phyloP scores from a whole-genome alignment of 1,284 basidiomycete genomes.

The Pholiota adiposa region DNA sequence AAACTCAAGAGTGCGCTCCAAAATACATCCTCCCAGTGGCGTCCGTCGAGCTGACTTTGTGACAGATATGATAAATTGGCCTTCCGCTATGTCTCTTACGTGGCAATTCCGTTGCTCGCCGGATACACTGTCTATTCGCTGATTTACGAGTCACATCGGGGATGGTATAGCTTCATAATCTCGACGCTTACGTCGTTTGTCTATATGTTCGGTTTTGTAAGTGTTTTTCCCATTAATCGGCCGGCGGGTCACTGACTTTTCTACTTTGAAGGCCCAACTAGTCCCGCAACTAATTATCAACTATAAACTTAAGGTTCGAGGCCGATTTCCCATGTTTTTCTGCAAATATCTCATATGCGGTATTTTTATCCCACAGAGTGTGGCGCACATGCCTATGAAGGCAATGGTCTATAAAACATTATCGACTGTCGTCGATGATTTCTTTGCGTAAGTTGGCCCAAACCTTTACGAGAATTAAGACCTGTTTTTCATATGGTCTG shows the following conservation, averaged over 20 bases:
- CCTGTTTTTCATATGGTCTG: slow-evolving; percentile 19
- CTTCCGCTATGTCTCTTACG: slow-evolving; percentile 90
- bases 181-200: slow-evolving; percentile 88
- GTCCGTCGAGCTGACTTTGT: slow-evolving; percentile 18
- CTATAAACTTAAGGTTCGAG: slow-evolving; percentile 87
- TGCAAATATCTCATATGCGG: slow-evolving; percentile 19
- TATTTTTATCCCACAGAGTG: slow-evolving; percentile 56
- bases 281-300: slow-evolving; percentile 94
- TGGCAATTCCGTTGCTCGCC: slow-evolving; percentile 83
- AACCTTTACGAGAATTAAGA: slow-evolving; percentile 6
- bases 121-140: slow-evolving; percentile 91
- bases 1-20: slow-evolving; percentile 87
- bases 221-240: slow-evolving; percentile 33
- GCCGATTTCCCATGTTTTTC: slow-evolving; percentile 23
- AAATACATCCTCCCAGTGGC: slow-evolving; percentile 8
- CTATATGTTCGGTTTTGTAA: slow-evolving; percentile 96
- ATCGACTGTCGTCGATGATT: slow-evolving; percentile 90
- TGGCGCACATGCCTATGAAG: slow-evolving; percentile 95
- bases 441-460: slow-evolving; percentile 70
- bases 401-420: slow-evolving; percentile 96
- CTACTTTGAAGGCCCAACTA: slow-evolving; percentile 71
- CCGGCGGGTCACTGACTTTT: slow-evolving; percentile 13
- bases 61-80: slow-evolving; percentile 82
- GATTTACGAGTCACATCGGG: slow-evolving; percentile 86
- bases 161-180: slow-evolving; percentile 96